Evolutionary conservation across 345 rosid species (phyloP).

Genomic region (Populus nigra): DNA sequence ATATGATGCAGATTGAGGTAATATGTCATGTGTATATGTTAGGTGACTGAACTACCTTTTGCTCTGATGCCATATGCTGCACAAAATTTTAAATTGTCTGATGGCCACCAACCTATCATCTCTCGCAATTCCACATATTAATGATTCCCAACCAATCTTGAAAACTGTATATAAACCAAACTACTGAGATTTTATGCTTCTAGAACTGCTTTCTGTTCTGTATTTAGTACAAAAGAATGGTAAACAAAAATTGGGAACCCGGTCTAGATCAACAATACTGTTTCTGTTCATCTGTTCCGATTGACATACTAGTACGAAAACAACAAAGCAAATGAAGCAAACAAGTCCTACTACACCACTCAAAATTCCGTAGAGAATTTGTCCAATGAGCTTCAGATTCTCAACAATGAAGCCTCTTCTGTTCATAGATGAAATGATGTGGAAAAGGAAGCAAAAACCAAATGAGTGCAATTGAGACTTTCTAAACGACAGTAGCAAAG

Average conservation of each 20-base stretch:
- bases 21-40: not conserved
- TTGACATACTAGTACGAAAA: not conserved
- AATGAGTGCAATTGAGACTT: not conserved
- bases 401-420: not conserved
- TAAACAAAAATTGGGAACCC: not conserved
- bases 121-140: not conserved
- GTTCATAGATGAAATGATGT: not conserved
- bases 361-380: not conserved
- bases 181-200: not conserved
- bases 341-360: not conserved
- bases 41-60: not conserved
- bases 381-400: not conserved
- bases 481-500: not conserved
- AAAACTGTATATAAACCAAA: not conserved
- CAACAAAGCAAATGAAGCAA: not conserved
- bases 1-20: not conserved
- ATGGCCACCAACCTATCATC: not conserved
- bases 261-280: not conserved
- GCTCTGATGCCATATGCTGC: not conserved
- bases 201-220: not conserved
- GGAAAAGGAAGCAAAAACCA: not conserved
- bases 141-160: not conserved
- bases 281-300: not conserved
- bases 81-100: not conserved
- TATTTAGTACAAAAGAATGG: conserved; percentile 2